phyloP scores from a whole-genome alignment of 2,329 filamentous ascomycete species.

The Canariomyces notabilis region DNA sequence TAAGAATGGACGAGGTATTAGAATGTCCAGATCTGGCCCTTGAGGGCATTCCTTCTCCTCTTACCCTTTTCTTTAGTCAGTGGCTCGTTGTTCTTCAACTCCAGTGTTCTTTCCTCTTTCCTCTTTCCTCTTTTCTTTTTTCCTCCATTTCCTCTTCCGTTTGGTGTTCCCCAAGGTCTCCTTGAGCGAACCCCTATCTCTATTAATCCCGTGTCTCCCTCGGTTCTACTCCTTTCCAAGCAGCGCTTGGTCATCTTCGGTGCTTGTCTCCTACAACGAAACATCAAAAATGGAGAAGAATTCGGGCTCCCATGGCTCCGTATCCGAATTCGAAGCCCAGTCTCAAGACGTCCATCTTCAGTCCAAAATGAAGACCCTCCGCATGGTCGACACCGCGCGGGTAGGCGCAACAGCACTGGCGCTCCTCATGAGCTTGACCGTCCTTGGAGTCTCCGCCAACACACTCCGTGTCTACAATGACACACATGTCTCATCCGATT shows the following conservation, averaged over 20 bases:
- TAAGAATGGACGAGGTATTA: conserved; percentile 13
- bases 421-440: conserved; percentile 46
- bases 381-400: conserved; percentile 40
- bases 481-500: conserved; percentile 45
- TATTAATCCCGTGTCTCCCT: conserved; percentile 4
- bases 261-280: not conserved
- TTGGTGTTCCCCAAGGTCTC: conserved; percentile 1
- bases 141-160: conserved; percentile 1
- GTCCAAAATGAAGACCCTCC: conserved; percentile 36
- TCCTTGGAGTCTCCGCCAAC: conserved; percentile 51
- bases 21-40: conserved; percentile 13
- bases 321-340: conserved; percentile 48
- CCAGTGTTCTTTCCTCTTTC: not conserved
- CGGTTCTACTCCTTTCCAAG: not conserved
- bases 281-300: conserved; percentile 22
- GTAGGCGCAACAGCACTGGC: conserved; percentile 46
- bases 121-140: conserved; percentile 1
- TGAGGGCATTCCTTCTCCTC: conserved; percentile 1
- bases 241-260: conserved; percentile 7
- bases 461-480: conserved; percentile 50
- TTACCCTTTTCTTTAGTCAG: not conserved
- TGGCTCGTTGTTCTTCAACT: conserved; percentile 1
- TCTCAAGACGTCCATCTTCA: conserved; percentile 35
- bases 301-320: conserved; percentile 25
- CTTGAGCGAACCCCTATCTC: conserved; percentile 8